Conservation (phyloP, 257 asterid species). For the Coffea canephora region DNA sequence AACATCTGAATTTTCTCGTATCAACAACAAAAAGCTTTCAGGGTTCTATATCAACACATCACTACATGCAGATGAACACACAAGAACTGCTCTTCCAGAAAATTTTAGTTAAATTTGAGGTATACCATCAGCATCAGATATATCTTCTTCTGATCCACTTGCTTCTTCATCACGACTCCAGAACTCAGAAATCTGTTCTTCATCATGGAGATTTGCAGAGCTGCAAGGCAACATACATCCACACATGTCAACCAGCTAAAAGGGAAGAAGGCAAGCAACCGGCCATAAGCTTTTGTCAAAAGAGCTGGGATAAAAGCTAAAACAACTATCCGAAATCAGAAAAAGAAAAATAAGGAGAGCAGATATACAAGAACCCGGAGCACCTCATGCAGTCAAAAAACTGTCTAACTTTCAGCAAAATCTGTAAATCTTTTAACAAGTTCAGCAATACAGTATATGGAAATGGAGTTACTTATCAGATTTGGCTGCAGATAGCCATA, state of each 20-base stretch:
- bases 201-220: conserved; percentile 38
- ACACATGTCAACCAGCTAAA: not conserved
- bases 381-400: not conserved
- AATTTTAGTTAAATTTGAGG: conserved; percentile 5
- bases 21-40: conserved; percentile 7
- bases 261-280: not conserved
- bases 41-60: conserved; percentile 15
- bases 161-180: conserved; percentile 88
- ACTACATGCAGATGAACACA: not conserved
- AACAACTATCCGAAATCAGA: not conserved
- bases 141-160: conserved; percentile 83
- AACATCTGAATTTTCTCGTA: conserved; percentile 39
- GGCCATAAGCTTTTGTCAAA: not conserved
- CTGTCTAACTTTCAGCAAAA: not conserved
- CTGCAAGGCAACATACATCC: conserved; percentile 35
- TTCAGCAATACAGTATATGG: too few species aligned
- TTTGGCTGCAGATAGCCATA: too few species aligned
- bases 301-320: not conserved
- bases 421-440: too few species aligned
- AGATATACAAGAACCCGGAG: not conserved
- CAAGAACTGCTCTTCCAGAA: not conserved
- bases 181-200: conserved; percentile 65
- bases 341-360: conserved; percentile 1
- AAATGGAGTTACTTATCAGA: too few species aligned
- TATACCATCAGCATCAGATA: conserved; percentile 92